Evolutionary conservation across 768 basidiomycete genomes (phyloP).

Genomic region (Rhodotorula graminis): DNA sequence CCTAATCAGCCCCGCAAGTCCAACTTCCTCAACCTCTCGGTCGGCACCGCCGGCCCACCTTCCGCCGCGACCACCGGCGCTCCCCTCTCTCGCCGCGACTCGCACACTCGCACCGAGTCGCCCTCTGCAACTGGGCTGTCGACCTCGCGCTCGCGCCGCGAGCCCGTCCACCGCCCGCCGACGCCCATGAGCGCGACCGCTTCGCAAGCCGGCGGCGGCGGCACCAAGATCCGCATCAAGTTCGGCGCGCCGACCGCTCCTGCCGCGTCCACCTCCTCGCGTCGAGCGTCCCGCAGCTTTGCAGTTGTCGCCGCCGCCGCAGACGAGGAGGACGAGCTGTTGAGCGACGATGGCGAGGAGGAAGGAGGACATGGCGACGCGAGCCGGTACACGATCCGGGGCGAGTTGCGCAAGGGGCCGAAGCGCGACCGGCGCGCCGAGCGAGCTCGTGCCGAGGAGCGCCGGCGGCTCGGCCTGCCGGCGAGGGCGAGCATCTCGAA

Average conservation of each 20-base stretch:
- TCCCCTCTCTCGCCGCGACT: not conserved
- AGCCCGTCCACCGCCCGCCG: not conserved
- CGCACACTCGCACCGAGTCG: not conserved
- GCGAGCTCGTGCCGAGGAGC: slow-evolving; percentile 6
- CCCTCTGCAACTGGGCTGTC: not conserved
- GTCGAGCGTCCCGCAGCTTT: not conserved
- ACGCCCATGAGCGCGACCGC: slow-evolving; percentile 26
- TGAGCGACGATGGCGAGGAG: too few relatives aligned
- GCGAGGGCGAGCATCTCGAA: slow-evolving; percentile 10
- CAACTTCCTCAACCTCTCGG: slow-evolving; percentile 27
- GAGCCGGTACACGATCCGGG: not conserved
- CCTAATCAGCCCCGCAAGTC: slow-evolving; percentile 40
- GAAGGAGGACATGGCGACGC: too few relatives aligned
- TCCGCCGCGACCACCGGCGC: not conserved
- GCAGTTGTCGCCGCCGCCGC: not conserved
- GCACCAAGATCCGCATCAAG: slow-evolving; percentile 28
- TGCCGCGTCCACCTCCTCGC: not conserved
- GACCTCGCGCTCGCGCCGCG: not conserved
- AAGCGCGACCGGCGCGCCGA: slow-evolving; percentile 22
- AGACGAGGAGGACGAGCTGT: not conserved
- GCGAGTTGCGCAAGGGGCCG: slow-evolving; percentile 16
- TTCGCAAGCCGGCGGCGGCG: not conserved
- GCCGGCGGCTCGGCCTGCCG: slow-evolving; percentile 1
- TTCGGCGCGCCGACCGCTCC: slow-evolving; percentile 6
- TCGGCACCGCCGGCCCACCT: not conserved